Base-by-base conservation (phyloP, 805 yeast species). In the Candida oleophila region DNA sequence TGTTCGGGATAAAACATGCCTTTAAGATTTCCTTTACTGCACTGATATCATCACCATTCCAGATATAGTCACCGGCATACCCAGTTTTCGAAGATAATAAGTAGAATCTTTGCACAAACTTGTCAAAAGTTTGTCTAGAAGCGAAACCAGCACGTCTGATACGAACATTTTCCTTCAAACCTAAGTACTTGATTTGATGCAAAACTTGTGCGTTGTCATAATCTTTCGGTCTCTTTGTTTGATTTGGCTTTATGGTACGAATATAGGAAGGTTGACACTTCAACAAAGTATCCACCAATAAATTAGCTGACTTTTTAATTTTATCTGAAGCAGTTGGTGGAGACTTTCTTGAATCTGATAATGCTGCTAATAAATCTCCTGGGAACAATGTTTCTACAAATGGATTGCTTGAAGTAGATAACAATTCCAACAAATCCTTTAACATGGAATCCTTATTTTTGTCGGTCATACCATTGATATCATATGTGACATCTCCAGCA, bases 61-160 rank as follows among this genome's bases (percentile, higher is more conserved):
- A 80, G 41, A 77, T 80, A 54, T 78, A 80, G 49, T 80, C 84
- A 59, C 85, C 85, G 3, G 99, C 99, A 67, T 94, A 94, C 4
- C 97, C 94, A 30, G 97, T 91, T 55, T 83, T 80, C 3, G 90
- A 82, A 1, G 97, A 89, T 41, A 94, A 72, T 44, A 94, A 69
- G 64, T 89, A 92, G 64, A 94, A 94, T 60, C 98, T 77, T 67
- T 94, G 97, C 15, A 89, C 97, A 61, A 94, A 94, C 65, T 91
- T 91, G 49, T 94, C 97, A 66, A 90, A 94, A 0, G 97, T 88
- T 54, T 95, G 96, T 69, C 99, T 85, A 61, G 91, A 94, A 1
- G 99, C 99, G 67, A 94, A 94, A 41, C 99, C 99, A 0, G 99
- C 98, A 74, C 99, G 86, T 76, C 99, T 83, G 55, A 94, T 94